Evolutionary conservation across 139 green algal species (phyloP), one percentile per base, ranked within the genome.

Genomic region (Haematococcus sp.): DNA sequence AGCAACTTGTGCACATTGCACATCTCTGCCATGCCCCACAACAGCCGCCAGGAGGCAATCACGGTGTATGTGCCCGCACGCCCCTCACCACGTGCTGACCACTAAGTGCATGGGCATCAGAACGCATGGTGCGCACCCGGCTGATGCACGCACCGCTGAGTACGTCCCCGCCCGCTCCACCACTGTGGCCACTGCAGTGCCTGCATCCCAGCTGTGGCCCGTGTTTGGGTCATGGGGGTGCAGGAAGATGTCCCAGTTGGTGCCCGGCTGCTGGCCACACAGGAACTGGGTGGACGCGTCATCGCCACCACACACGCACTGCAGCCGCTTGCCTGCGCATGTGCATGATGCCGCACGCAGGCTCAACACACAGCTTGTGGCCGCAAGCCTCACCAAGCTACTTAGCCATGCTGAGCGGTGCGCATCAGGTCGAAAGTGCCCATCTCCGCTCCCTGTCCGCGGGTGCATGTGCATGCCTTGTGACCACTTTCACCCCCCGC

Each of bases 261-360:
- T 89, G 63, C 64, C 71, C 1, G 86, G 86, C 73, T 88, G 86
- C 78, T 86, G 73, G 65, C 67, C 76, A 74, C 83, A 88, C 55
- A 82, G 17, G 51, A 68, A 89, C 20, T 82, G 28, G 1, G 83
- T 87, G 16, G 82, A 89, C 1, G 73, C 16, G 55, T 88, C 80
- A n/a, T 76, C 75, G 1, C 82, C 85, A 17, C 82, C 82, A 31
- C 85, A 90, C 63, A 33, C 52, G 68, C 84, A 89, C 11, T 76
- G 73, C 31, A 89, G 59, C 25, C 55, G 70, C 73, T 84, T 84
- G 58, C 74, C 74, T 63, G 65, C 40, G n/a, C n/a, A n/a, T n/a
- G 31, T 22, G 76, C 75, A 70, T 49, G 20, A 27, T 71, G 67
- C 3, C 33, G 35, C 43, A 43, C 63, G 23, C 27, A 60, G n/a